These are phyloP conservation scores for Pelargonium cotyledonis DNA, from an alignment of 441 rosid genomes.

Conservation along the genomic window DNA sequence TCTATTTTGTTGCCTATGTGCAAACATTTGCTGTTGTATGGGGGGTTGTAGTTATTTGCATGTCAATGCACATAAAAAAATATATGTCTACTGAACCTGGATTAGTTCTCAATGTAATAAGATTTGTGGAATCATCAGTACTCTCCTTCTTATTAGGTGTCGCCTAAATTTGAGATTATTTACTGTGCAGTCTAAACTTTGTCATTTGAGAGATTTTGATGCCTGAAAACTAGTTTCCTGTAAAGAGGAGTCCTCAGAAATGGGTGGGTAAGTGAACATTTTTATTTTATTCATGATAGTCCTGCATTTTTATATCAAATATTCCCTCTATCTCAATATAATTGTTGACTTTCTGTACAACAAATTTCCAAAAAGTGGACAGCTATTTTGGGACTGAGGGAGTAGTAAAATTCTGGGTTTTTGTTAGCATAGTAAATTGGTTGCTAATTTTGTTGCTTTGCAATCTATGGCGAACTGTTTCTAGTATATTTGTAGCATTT, in stretches of 20 bases:
- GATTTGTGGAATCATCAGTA: background rate
- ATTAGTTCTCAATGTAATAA: background rate
- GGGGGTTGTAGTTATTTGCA: background rate
- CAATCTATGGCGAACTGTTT: background rate
- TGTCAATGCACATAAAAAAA: background rate
- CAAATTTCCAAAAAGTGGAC: too few relatives aligned
- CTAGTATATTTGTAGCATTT: background rate
- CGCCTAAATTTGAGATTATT: constrained; percentile 16
- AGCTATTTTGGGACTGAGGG: too few relatives aligned
- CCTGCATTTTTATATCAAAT: background rate
- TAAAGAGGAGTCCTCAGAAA: constrained; percentile 82
- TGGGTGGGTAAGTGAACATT: constrained; percentile 74
- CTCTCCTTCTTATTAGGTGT: constrained; percentile 4
- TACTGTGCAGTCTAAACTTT: constrained; percentile 66
- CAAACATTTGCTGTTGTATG: background rate
- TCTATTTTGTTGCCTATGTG: constrained; percentile 2
- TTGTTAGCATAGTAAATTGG: background rate
- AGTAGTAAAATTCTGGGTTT: too few relatives aligned
- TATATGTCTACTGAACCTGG: too few relatives aligned
- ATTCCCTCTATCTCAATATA: too few relatives aligned
- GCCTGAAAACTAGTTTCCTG: constrained; percentile 41
- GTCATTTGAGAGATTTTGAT: constrained; percentile 66
- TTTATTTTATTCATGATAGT: background rate
- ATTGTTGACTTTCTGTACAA: too few relatives aligned
- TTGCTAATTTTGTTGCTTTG: background rate